phyloP scores from a whole-genome alignment of 352 stramenopile genomes.

The Pythium coloratum region DNA sequence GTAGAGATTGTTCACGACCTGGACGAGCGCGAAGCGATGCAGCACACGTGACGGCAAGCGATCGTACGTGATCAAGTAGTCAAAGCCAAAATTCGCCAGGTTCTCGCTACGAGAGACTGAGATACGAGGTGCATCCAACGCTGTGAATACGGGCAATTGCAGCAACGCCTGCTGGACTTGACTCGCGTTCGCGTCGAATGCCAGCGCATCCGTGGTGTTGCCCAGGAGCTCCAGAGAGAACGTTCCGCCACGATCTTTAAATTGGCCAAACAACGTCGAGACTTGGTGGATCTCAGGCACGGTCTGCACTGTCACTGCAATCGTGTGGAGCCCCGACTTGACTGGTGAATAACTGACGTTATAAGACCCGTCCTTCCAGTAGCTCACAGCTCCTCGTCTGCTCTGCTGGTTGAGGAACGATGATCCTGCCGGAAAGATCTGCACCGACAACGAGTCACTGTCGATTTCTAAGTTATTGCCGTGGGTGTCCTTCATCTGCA shows the following conservation, averaged over 20 bases:
- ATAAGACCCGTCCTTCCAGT: slow-evolving; percentile 78
- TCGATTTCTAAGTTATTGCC: slow-evolving; percentile 72
- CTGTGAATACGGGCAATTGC: slow-evolving; percentile 46
- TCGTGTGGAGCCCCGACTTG: slow-evolving; percentile 81
- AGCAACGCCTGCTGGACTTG: slow-evolving; percentile 69
- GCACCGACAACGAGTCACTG: slow-evolving; percentile 37
- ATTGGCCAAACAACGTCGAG: slow-evolving; percentile 70
- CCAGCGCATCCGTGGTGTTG: slow-evolving; percentile 60
- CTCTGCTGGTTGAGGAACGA: slow-evolving; percentile 26
- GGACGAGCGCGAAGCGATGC: slow-evolving; percentile 31
- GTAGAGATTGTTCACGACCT: slow-evolving; percentile 68
- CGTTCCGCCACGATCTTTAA: slow-evolving; percentile 68
- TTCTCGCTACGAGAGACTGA: slow-evolving; percentile 54
- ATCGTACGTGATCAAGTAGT: slow-evolving; percentile 73
- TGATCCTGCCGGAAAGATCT: slow-evolving; percentile 49
- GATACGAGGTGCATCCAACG: slow-evolving; percentile 27
- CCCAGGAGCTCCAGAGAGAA: slow-evolving; percentile 79
- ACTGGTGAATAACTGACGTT: slow-evolving; percentile 84
- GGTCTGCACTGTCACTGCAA: slow-evolving; percentile 82
- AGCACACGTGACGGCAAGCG: slow-evolving; percentile 36
- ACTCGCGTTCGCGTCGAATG: slow-evolving; percentile 78
- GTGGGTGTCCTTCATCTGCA: slow-evolving; percentile 84
- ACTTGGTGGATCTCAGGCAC: slow-evolving; percentile 83
- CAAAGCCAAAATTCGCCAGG: slow-evolving; percentile 57
- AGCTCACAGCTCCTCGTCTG: slow-evolving; percentile 52